Conservation (phyloP, 352 stramenopile species). For the Sclerospora graminicola region DNA sequence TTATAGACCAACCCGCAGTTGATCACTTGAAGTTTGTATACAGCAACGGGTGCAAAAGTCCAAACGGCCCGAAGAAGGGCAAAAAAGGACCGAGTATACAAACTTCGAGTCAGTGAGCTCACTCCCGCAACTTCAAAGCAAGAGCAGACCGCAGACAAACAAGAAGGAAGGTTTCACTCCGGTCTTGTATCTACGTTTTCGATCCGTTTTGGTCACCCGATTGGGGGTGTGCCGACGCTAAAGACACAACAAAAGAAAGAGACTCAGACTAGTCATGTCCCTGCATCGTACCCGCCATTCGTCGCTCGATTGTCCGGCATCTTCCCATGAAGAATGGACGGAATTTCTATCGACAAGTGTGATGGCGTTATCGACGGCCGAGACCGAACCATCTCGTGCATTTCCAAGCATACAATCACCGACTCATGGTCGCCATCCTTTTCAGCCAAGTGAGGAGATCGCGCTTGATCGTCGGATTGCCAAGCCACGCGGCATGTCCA, state of each 20-base stretch:
- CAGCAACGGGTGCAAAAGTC: slow-evolving; percentile 1
- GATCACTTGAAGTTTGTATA: slow-evolving; percentile 15
- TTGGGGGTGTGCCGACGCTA: background rate
- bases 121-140: slow-evolving; percentile 30
- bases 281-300: slow-evolving; percentile 57
- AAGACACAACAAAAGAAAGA: background rate
- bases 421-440: slow-evolving; percentile 1
- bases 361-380: slow-evolving; percentile 35
- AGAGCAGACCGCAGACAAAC: slow-evolving; percentile 1
- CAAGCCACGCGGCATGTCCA: slow-evolving; percentile 35
- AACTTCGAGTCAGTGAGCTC: slow-evolving; percentile 19
- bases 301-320: slow-evolving; percentile 33
- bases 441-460: slow-evolving; percentile 2
- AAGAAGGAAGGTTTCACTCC: slow-evolving; percentile 3
- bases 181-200: background rate
- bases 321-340: slow-evolving; percentile 43
- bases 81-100: slow-evolving; percentile 11
- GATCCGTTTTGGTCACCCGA: slow-evolving; percentile 9
- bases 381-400: slow-evolving; percentile 12
- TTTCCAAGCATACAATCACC: slow-evolving; percentile 4
- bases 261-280: background rate
- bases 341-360: slow-evolving; percentile 59
- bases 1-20: background rate
- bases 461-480: background rate
- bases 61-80: slow-evolving; percentile 3